Percentiles rank a stretch among this genome's conserved stretches.
Evolutionary conservation across 345 rosid genomes (phyloP).

Genomic region (Hirschfeldia incana): DNA sequence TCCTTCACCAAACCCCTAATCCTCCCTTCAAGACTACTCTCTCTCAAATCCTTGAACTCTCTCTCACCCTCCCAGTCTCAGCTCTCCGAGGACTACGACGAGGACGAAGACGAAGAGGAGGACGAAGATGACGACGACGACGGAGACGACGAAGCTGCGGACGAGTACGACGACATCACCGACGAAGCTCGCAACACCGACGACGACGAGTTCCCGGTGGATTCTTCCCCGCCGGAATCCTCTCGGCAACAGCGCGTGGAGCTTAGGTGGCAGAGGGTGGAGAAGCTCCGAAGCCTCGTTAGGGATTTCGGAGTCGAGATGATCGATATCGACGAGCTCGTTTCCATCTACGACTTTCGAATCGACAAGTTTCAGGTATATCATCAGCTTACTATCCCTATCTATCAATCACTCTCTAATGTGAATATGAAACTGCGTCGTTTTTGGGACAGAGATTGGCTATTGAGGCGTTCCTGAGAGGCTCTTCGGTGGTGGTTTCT

Average conservation of each 20-base stretch:
- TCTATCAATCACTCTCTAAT: neutral
- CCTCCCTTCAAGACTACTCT: constrained; percentile 25
- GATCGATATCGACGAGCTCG: constrained; percentile 75
- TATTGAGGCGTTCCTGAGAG: constrained; percentile 74
- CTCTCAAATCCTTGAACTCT: constrained; percentile 50
- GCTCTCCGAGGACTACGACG: constrained; percentile 63
- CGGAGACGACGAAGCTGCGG: constrained; percentile 62
- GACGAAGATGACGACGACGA: constrained; percentile 58
- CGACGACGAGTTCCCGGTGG: constrained; percentile 52
- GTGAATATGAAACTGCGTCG: neutral
- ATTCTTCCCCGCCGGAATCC: constrained; percentile 38
- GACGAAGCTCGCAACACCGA: constrained; percentile 49
- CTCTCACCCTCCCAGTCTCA: constrained; percentile 52
- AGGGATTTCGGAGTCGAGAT: constrained; percentile 67
- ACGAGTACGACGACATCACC: constrained; percentile 41
- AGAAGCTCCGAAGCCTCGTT: constrained; percentile 66
- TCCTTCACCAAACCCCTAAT: constrained; percentile 38
- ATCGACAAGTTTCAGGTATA: constrained; percentile 92
- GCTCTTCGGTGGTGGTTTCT: constrained; percentile 90
- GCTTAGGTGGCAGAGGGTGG: constrained; percentile 70
- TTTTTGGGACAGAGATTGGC: constrained; percentile 60
- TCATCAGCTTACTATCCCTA: neutral
- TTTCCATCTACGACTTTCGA: constrained; percentile 78
- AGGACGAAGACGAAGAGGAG: constrained; percentile 51
- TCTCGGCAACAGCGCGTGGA: constrained; percentile 43